Base-by-base conservation (phyloP, 441 rosid genomes). In the Hura crepitans region DNA sequence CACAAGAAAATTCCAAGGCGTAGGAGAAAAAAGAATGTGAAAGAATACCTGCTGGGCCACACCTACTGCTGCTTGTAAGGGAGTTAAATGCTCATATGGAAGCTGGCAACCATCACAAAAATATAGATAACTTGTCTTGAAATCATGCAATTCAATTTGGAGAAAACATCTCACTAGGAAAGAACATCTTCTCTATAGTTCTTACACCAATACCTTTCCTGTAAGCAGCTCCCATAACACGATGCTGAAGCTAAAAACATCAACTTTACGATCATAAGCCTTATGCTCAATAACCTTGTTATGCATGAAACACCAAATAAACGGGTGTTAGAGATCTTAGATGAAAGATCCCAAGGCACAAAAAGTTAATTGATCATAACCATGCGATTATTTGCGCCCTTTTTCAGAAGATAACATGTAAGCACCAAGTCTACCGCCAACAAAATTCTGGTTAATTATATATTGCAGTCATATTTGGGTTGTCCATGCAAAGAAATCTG, bases 221-320 rank as follows among this genome's bases (percentile, higher is more conserved):
- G 89, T 85, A 60, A 87, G 87, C 75, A 89, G 71, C 82, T 89
- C 94, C 94, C 94, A 89, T 11, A 89, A 79, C 74, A 89, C 81
- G 53, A 89, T 54, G 61, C 89, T 83, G 46, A 85, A 89, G 79
- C 95, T 89, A 82, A 85, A 87, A 75, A 89, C 81, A 75, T 87
- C 95, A 14, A 85, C 92, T 81, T 82, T 89, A 71, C 80, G 89
- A 83, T 83, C 79, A 56, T 89, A 87, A 27, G 85, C 85, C 73
- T 78, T 83, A 69, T 89, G 91, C 75, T 82, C 95, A 76, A 89
- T 85, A 72, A 89, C 90, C 95, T 89, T 84, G 42, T 58, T 69
- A 72, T 8, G 71, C 23, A 77, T 59, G 70, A 75, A 72, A 70
- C 66, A 79, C 72, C 63, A 77, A 68, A 67, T 49, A 46, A 60